Percentiles rank a stretch among this genome's conserved stretches.
phyloP scores from a whole-genome alignment of 2,329 filamentous ascomycete genomes.

The Dactylellina drechsleri region DNA sequence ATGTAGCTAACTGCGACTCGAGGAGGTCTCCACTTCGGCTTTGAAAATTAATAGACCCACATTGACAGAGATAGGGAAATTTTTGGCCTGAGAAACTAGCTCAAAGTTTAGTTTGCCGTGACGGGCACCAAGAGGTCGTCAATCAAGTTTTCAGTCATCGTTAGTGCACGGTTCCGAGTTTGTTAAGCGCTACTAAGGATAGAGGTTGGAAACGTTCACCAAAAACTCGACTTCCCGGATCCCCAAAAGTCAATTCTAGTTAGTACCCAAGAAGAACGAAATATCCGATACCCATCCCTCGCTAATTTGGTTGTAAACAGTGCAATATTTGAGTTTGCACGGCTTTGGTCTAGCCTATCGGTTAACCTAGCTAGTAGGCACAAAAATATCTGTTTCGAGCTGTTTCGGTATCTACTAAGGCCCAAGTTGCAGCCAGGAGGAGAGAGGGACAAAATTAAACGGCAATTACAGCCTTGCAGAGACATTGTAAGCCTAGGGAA shows the following conservation, averaged over 20 bases:
- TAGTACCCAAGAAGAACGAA: conserved; percentile 3
- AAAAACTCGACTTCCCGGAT: conserved; percentile 13
- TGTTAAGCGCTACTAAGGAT: conserved; percentile 19
- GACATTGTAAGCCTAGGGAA: conserved; percentile 31
- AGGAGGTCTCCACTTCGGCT: conserved; percentile 35
- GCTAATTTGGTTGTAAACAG: conserved; percentile 35
- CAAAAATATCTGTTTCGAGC: conserved; percentile 7
- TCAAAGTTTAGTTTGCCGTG: conserved; percentile 15
- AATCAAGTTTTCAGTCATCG: conserved; percentile 4
- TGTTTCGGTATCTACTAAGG: background rate
- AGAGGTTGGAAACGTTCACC: conserved; percentile 4
- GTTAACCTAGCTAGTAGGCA: conserved; percentile 9
- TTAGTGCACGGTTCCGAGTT: background rate
- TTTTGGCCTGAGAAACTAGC: conserved; percentile 14
- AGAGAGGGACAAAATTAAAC: conserved; percentile 44
- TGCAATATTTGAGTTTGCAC: conserved; percentile 3
- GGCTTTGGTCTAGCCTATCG: conserved; percentile 34
- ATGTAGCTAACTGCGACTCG: background rate
- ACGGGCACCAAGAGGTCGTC: conserved; percentile 4
- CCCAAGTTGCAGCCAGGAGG: conserved; percentile 31
- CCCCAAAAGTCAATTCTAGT: conserved; percentile 16
- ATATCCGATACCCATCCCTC: conserved; percentile 40
- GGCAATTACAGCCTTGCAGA: conserved; percentile 30
- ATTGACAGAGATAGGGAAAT: conserved; percentile 17
- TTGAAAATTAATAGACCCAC: conserved; percentile 18